Percentiles rank a stretch among this genome's conserved stretches.
Evolutionary conservation across 2,329 filamentous ascomycete species (phyloP).

Genomic region (Sclerotinia subarctica): DNA sequence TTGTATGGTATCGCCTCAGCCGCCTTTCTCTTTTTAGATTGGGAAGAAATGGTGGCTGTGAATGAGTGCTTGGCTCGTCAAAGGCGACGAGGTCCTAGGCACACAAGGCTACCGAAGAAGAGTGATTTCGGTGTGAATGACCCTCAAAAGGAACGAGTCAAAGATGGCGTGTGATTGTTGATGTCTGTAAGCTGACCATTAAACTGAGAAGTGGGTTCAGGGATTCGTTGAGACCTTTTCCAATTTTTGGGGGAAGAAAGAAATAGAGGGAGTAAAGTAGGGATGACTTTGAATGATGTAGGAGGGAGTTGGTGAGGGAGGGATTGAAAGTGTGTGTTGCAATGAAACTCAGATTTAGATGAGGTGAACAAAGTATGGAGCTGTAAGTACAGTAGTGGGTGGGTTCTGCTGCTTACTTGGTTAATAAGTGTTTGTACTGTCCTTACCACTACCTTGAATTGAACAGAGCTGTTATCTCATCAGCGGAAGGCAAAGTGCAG

Average conservation of each 20-base stretch:
- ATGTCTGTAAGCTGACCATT: background rate
- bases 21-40: conserved; percentile 52
- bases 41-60: conserved; percentile 50
- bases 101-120: conserved; percentile 33
- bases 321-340: background rate
- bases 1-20: conserved; percentile 43
- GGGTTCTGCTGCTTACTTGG: background rate
- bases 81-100: conserved; percentile 32
- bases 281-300: background rate
- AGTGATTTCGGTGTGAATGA: conserved; percentile 9
- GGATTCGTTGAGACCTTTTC: too few species aligned
- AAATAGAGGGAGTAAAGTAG: background rate
- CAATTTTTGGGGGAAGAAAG: background rate
- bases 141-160: conserved; percentile 11
- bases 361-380: background rate
- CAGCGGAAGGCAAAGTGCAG: background rate
- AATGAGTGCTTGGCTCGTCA: conserved; percentile 31
- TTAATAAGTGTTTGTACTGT: background rate
- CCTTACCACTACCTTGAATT: background rate
- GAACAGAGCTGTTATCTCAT: background rate
- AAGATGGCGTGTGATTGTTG: background rate
- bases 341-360: conserved; percentile 4
- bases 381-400: background rate
- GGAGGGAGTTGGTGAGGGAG: background rate
- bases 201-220: background rate